Base-by-base conservation (phyloP, 108 stramenopile species). In the Bacterosira constricta region DNA sequence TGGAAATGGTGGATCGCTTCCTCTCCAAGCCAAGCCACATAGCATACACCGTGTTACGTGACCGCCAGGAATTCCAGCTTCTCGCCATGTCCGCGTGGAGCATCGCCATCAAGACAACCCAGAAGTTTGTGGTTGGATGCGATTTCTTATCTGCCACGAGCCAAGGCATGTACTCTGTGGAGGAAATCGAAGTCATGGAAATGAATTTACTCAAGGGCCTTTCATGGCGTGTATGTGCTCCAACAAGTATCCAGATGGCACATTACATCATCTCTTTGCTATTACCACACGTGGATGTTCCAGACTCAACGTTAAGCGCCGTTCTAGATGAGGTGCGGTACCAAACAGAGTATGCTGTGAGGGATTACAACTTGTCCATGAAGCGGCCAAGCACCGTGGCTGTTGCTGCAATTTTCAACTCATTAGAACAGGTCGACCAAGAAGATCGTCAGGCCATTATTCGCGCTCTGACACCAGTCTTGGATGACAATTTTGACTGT, bases 181-280 rank as follows among this genome's bases (percentile, higher is more conserved):
- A 66, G 18, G 79, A 91, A 6, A 83, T 91, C 27, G 84, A 83
- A 36, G 71, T 41, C 15, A 86, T 86, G 83, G 90, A 91, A 61
- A 13, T 54, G 10, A 51, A 18, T 8, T 31, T 85, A 31, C 42
- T 82, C 13, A 12, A 35, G 1, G 75, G 83, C 12, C 46, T 91
- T 18, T 46, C 77, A 15, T 84, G 71, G 76, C 49, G 71, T 36
- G 35, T 80, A 11, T 66, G 52, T 49, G 71, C 62, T 2, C 80
- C 80, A 12, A 81, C 76, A 5, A 25, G 56, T 5, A 36, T 63
- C 32, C 53, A 77, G 17, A 44, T 84, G 11, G 66, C 72, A 26
- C 41, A 6, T 18, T 31, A 63, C 50, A 56, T 84, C 17, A n/a
- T 84, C 6, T 49, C 55, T 3, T 37, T 83, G 32, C 6, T 58